Conservation (phyloP, 306 rosid species). For the Trifolium pratense region DNA sequence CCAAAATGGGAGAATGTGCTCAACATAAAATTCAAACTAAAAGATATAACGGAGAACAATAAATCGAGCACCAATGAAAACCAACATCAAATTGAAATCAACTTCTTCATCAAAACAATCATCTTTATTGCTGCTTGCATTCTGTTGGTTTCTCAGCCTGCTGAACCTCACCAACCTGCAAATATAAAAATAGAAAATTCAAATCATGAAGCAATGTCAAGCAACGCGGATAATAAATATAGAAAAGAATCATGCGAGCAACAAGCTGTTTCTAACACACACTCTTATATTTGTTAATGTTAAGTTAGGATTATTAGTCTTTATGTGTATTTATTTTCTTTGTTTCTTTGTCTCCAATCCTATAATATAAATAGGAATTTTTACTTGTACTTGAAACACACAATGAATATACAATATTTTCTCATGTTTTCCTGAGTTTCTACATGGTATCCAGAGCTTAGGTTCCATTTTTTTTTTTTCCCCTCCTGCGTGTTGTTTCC, state of each 20-base stretch:
- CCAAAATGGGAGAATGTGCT: slow-evolving; percentile 26
- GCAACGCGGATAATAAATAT: neutral
- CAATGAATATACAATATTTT: too few relatives aligned
- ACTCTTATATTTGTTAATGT: neutral
- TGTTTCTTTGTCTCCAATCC: too few relatives aligned
- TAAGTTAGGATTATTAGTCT: too few relatives aligned
- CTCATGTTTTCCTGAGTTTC: too few relatives aligned
- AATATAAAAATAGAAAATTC: neutral
- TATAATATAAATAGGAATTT: too few relatives aligned
- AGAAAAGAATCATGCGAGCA: neutral
- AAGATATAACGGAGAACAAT: slow-evolving; percentile 23
- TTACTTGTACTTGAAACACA: too few relatives aligned
- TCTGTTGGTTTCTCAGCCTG: slow-evolving; percentile 77
- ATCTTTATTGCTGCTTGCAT: slow-evolving; percentile 76
- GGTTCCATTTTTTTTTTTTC: too few relatives aligned
- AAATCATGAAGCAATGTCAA: slow-evolving; percentile 2
- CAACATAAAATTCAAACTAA: slow-evolving; percentile 34
- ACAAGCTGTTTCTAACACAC: neutral
- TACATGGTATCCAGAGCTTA: too few relatives aligned
- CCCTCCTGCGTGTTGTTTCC: too few relatives aligned
- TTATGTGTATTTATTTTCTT: too few relatives aligned
- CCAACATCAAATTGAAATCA: neutral
- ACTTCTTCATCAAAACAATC: too few relatives aligned
- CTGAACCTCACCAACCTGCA: slow-evolving; percentile 44
- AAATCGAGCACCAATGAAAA: slow-evolving; percentile 41